Evolutionary conservation across 1,284 basidiomycete genomes (phyloP).

Genomic region (Pseudozyma sp.): DNA sequence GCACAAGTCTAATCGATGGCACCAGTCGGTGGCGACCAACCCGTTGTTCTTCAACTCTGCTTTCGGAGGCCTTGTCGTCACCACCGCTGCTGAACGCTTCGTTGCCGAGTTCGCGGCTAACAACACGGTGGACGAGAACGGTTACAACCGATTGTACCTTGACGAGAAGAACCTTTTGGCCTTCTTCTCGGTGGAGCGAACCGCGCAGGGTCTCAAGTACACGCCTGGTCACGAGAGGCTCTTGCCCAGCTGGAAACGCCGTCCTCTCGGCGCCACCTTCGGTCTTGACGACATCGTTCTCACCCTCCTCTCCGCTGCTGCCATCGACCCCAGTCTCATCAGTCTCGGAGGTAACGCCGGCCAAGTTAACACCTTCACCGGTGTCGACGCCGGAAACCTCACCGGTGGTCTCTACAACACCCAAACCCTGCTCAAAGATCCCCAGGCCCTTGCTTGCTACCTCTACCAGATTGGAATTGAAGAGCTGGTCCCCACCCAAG

Average conservation of each 20-base stretch:
- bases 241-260: conserved; percentile 43
- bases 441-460: conserved; percentile 47
- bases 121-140: conserved; percentile 52
- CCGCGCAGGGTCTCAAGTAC: conserved; percentile 40
- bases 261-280: conserved; percentile 49
- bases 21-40: conserved; percentile 49
- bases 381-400: conserved; percentile 50
- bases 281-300: conserved; percentile 54
- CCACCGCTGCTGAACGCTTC: conserved; percentile 55
- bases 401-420: conserved; percentile 47
- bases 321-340: conserved; percentile 45
- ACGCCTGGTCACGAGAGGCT: conserved; percentile 57
- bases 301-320: conserved; percentile 45
- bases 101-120: conserved; percentile 57
- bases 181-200: conserved; percentile 50
- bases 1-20: conserved; percentile 50
- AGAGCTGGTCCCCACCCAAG: conserved; percentile 43
- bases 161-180: conserved; percentile 57
- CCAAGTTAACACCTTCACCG: conserved; percentile 56
- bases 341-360: conserved; percentile 55
- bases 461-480: conserved; percentile 53
- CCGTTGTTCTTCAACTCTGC: conserved; percentile 55
- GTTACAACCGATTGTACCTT: conserved; percentile 57
- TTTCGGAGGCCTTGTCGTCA: conserved; percentile 54
- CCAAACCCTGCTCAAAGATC: conserved; percentile 28